Evolutionary conservation across 768 basidiomycete species (phyloP).

Genomic region (Baorangia bicolor): DNA sequence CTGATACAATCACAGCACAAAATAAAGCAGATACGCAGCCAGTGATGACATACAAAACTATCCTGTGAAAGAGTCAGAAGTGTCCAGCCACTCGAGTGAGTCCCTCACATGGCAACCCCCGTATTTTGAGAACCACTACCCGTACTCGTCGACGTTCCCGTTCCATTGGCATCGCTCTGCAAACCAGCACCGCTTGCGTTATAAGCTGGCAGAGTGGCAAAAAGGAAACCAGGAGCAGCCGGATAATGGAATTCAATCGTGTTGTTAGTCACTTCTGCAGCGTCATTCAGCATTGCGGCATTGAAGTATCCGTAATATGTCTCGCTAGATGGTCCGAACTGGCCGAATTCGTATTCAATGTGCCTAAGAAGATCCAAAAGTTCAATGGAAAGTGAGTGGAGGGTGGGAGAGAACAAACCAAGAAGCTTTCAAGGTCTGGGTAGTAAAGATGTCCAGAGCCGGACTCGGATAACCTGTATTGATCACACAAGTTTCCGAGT

Average conservation of each 20-base stretch:
- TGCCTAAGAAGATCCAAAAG: slow-evolving; percentile 33
- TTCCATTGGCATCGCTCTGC: slow-evolving; percentile 22
- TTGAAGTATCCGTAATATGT: slow-evolving; percentile 57
- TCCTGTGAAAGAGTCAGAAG: slow-evolving; percentile 42
- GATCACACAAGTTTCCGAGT: slow-evolving; percentile 71
- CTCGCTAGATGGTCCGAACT: slow-evolving; percentile 52
- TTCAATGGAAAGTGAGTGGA: background rate
- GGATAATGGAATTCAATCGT: slow-evolving; percentile 45
- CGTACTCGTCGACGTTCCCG: slow-evolving; percentile 12
- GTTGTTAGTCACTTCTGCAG: slow-evolving; percentile 39
- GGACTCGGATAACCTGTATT: slow-evolving; percentile 68
- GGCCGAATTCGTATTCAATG: slow-evolving; percentile 60
- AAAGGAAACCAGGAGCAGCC: slow-evolving; percentile 57
- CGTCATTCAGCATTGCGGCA: slow-evolving; percentile 60
- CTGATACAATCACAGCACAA: slow-evolving; percentile 79
- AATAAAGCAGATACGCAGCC: slow-evolving; percentile 87
- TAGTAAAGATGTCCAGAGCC: slow-evolving; percentile 75
- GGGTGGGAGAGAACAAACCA: slow-evolving; percentile 38
- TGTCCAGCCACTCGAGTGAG: background rate
- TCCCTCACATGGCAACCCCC: slow-evolving; percentile 74
- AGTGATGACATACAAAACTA: slow-evolving; percentile 83
- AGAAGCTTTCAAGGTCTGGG: slow-evolving; percentile 59
- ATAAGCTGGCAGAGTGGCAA: slow-evolving; percentile 64
- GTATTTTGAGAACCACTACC: slow-evolving; percentile 39
- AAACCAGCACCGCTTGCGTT: slow-evolving; percentile 49